phyloP scores from a whole-genome alignment of 768 basidiomycete genomes.

The Lentinus brumalis region DNA sequence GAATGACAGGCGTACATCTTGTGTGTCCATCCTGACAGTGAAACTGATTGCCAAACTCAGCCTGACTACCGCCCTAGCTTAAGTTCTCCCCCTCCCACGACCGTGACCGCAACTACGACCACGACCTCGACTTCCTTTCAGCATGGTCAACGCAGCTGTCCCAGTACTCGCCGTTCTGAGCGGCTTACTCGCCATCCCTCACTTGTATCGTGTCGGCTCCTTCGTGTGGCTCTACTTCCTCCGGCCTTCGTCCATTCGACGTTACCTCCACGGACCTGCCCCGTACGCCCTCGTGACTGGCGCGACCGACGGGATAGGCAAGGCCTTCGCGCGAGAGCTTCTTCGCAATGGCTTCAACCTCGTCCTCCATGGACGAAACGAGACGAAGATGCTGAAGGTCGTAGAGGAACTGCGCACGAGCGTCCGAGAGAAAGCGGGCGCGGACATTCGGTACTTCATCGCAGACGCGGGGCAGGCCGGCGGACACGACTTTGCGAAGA shows the following conservation, averaged over 20 bases:
- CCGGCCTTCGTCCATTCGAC: conserved; percentile 18
- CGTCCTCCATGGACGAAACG: conserved; percentile 31
- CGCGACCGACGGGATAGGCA: conserved; percentile 33
- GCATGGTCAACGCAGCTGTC: too few relatives aligned
- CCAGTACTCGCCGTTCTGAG: conserved; percentile 15
- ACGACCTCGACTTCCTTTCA: too few relatives aligned
- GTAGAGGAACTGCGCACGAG: conserved; percentile 21
- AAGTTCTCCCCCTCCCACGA: too few relatives aligned
- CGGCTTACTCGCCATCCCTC: conserved; percentile 17
- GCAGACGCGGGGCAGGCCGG: conserved; percentile 23
- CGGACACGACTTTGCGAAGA: conserved; percentile 22
- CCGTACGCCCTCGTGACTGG: conserved; percentile 32
- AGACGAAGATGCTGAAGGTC: conserved; percentile 27
- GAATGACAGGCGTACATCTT: too few relatives aligned
- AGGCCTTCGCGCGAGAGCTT: conserved; percentile 27
- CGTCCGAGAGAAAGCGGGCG: neutral
- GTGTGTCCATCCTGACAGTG: too few relatives aligned
- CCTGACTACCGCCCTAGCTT: too few relatives aligned
- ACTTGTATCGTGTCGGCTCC: conserved; percentile 16
- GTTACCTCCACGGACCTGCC: conserved; percentile 25
- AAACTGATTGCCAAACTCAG: too few relatives aligned
- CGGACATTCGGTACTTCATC: conserved; percentile 28
- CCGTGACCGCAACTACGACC: too few relatives aligned
- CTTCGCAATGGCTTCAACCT: conserved; percentile 31
- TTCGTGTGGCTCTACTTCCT: conserved; percentile 28